Evolutionary conservation across 1,139 yeast genomes (phyloP).

Genomic region (Debaryomyces fabryi): DNA sequence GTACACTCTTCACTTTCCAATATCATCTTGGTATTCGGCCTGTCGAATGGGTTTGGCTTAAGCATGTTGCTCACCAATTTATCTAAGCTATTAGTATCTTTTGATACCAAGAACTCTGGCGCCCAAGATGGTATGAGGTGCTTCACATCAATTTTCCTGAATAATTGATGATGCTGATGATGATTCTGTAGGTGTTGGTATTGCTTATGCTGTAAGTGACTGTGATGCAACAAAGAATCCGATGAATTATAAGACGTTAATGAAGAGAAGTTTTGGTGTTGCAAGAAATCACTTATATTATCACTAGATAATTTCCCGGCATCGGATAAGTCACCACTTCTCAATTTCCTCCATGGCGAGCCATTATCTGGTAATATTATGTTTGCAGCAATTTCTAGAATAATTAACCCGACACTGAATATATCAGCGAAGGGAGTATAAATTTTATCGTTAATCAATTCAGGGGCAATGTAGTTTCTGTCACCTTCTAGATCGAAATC

Average conservation of each 20-base stretch:
- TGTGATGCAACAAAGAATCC: conserved; percentile 19
- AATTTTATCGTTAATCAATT: conserved; percentile 76
- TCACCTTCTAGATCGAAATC: conserved; percentile 94
- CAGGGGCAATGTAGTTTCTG: conserved; percentile 97
- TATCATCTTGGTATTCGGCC: conserved; percentile 78
- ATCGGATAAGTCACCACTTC: conserved; percentile 94
- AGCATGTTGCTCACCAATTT: conserved; percentile 86
- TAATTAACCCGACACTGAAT: conserved; percentile 87
- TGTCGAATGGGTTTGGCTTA: conserved; percentile 76
- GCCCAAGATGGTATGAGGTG: conserved; percentile 71
- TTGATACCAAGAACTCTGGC: conserved; percentile 75
- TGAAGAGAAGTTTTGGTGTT: conserved; percentile 42
- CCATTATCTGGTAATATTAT: conserved; percentile 96
- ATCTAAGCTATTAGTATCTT: conserved; percentile 73
- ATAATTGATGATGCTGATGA: conserved; percentile 11
- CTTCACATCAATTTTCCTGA: conserved; percentile 6
- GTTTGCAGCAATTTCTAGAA: conserved; percentile 95
- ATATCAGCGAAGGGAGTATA: conserved; percentile 95
- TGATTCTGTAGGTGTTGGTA: conserved; percentile 7
- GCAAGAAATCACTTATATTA: conserved; percentile 49
- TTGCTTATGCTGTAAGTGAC: conserved; percentile 15
- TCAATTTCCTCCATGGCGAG: conserved; percentile 91
- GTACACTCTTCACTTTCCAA: conserved; percentile 72
- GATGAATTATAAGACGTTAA: conserved; percentile 36
- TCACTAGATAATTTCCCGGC: conserved; percentile 82